A percentile compares a stretch with the other conserved stretches of the same genome.
phyloP scores from a whole-genome alignment of 2,329 filamentous ascomycete species.

The Nothophaeocryptopus gaeumannii region DNA sequence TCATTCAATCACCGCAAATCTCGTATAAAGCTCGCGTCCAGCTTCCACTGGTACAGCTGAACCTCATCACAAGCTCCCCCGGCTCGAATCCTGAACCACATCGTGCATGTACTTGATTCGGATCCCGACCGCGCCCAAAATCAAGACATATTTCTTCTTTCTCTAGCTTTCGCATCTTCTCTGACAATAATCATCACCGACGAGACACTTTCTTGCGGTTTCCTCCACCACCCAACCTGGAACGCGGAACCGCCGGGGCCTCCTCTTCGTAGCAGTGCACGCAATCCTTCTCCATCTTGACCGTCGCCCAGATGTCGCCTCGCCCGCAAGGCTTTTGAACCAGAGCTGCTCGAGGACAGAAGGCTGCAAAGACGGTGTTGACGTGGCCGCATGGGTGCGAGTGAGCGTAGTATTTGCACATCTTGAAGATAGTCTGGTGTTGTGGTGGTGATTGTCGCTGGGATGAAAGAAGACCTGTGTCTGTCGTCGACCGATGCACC shows the following conservation, averaged over 20 bases:
- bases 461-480: too few species aligned
- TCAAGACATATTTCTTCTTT: background rate
- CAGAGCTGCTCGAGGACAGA: slow-evolving; percentile 33
- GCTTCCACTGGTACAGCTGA: background rate
- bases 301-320: slow-evolving; percentile 38
- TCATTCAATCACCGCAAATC: too few species aligned
- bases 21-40: background rate
- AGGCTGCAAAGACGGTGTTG: slow-evolving; percentile 38
- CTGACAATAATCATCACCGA: slow-evolving; percentile 4
- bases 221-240: slow-evolving; percentile 13
- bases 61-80: too few species aligned
- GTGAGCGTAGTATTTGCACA: slow-evolving; percentile 51
- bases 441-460: background rate
- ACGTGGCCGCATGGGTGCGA: slow-evolving; percentile 47
- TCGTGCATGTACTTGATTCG: too few species aligned
- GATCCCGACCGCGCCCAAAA: background rate
- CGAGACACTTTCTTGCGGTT: slow-evolving; percentile 19
- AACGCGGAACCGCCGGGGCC: slow-evolving; percentile 17
- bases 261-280: slow-evolving; percentile 27
- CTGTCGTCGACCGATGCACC: too few species aligned
- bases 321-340: slow-evolving; percentile 33
- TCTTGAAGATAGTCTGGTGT: slow-evolving; percentile 20
- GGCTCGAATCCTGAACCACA: too few species aligned
- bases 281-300: slow-evolving; percentile 37
- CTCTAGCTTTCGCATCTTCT: too few species aligned